phyloP scores from a whole-genome alignment of 345 rosid species.

The Populus deltoides region DNA sequence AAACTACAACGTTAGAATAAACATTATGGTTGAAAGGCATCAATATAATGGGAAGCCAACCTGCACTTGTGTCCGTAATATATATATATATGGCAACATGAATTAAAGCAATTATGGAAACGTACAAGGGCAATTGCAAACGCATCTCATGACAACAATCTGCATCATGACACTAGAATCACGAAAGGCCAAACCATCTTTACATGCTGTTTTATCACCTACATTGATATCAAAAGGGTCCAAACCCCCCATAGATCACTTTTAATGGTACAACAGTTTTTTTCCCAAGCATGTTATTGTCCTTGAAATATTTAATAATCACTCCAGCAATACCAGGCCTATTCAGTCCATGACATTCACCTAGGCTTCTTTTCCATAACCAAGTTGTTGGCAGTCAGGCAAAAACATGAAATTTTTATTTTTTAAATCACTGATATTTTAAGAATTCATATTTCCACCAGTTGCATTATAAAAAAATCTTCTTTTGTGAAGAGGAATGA shows the following conservation, averaged over 20 bases:
- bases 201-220: neutral
- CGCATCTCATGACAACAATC: slow-evolving; percentile 1
- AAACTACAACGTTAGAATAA: slow-evolving; percentile 15
- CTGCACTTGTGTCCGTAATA: neutral
- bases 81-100: too few species aligned
- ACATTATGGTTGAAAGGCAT: slow-evolving; percentile 11
- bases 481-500: too few species aligned
- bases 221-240: neutral
- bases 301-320: too few species aligned
- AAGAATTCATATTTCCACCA: too few species aligned
- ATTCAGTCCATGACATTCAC: neutral
- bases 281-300: neutral
- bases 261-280: neutral
- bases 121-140: neutral
- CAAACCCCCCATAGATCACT: neutral
- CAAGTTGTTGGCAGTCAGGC: too few species aligned
- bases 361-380: too few species aligned
- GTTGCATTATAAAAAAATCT: too few species aligned
- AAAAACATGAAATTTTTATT: too few species aligned
- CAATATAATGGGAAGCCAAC: slow-evolving; percentile 1
- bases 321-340: too few species aligned
- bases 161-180: neutral
- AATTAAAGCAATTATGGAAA: too few species aligned
- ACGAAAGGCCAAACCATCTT: neutral
- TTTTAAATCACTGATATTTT: too few species aligned